phyloP scores from a whole-genome alignment of 495 filamentous ascomycete species.

The Thozetella sp. region DNA sequence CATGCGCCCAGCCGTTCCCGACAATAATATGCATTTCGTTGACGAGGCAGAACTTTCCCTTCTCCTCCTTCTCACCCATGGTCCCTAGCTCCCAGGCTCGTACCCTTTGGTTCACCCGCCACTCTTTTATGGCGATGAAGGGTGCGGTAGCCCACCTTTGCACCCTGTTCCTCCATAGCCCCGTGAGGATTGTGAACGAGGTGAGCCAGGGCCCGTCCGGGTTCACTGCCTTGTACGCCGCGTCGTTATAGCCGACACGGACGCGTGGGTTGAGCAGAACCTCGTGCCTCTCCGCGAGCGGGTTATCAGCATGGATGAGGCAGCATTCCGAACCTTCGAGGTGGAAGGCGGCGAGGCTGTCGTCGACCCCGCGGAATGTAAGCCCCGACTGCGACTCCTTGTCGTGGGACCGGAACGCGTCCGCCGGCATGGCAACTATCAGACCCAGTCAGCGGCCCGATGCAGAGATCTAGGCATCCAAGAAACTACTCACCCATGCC shows the following conservation, averaged over 20 bases:
- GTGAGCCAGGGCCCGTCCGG: slow-evolving; percentile 36
- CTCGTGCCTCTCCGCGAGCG: slow-evolving; percentile 45
- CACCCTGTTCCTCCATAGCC: slow-evolving; percentile 61
- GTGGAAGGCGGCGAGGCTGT: slow-evolving; percentile 62
- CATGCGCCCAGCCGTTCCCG: slow-evolving; percentile 70
- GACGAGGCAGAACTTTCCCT: slow-evolving; percentile 62
- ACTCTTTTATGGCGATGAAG: slow-evolving; percentile 30
- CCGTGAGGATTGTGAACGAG: slow-evolving; percentile 28
- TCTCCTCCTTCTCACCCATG: slow-evolving; percentile 37
- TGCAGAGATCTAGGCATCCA: not conserved
- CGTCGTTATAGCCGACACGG: slow-evolving; percentile 63
- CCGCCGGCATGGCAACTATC: slow-evolving; percentile 56
- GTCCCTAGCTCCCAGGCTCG: slow-evolving; percentile 38
- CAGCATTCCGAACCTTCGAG: slow-evolving; percentile 78
- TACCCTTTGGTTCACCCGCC: slow-evolving; percentile 37
- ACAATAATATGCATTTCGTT: slow-evolving; percentile 79
- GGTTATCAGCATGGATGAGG: slow-evolving; percentile 74
- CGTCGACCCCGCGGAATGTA: slow-evolving; percentile 66
- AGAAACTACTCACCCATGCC: slow-evolving; percentile 55
- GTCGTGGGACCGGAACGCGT: slow-evolving; percentile 56
- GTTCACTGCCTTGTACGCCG: slow-evolving; percentile 53
- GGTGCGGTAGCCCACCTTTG: slow-evolving; percentile 48
- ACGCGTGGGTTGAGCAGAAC: slow-evolving; percentile 75
- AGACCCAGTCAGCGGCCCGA: not conserved
- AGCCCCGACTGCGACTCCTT: slow-evolving; percentile 31